Conservation (phyloP, 129 eudicot species). For the Flaveria brownii region DNA sequence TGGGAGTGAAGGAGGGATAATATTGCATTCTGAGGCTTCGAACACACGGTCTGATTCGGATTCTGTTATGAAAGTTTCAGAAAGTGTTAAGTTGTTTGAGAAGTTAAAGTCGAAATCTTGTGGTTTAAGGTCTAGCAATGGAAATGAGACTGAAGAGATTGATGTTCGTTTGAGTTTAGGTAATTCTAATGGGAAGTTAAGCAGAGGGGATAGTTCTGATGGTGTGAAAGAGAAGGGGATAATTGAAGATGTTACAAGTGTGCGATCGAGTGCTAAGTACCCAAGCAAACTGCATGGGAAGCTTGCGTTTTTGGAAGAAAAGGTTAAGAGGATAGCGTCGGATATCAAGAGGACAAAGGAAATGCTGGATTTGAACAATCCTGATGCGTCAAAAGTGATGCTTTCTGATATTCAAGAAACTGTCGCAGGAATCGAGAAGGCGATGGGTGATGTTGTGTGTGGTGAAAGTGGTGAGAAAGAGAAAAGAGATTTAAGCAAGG, state of each 20-base stretch:
- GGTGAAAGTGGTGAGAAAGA: slow-evolving; percentile 40
- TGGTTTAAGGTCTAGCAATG: slow-evolving; percentile 34
- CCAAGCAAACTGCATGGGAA: slow-evolving; percentile 89
- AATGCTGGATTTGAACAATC: slow-evolving; percentile 83
- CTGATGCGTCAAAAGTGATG: slow-evolving; percentile 78
- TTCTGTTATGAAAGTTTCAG: slow-evolving; percentile 30
- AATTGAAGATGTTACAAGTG: slow-evolving; percentile 30
- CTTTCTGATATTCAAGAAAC: slow-evolving; percentile 85
- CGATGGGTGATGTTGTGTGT: slow-evolving; percentile 64
- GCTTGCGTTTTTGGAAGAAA: slow-evolving; percentile 91
- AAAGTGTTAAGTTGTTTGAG: slow-evolving; percentile 36
- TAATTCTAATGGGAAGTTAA: slow-evolving; percentile 33
- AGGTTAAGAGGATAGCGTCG: slow-evolving; percentile 81
- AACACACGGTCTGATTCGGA: neutral
- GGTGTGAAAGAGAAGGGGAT: slow-evolving; percentile 35
- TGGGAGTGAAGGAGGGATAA: neutral
- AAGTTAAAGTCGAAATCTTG: slow-evolving; percentile 31
- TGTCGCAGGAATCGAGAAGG: slow-evolving; percentile 93
- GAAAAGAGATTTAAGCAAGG: slow-evolving; percentile 15
- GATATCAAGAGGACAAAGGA: slow-evolving; percentile 94
- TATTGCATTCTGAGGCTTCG: neutral
- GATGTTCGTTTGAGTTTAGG: slow-evolving; percentile 33
- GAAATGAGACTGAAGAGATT: slow-evolving; percentile 32
- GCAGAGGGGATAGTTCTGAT: slow-evolving; percentile 31
- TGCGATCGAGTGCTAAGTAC: slow-evolving; percentile 33